Evolutionary conservation across 441 rosid species (phyloP), one percentile per base, ranked within the genome.

Genomic region (Adansonia gregorii): DNA sequence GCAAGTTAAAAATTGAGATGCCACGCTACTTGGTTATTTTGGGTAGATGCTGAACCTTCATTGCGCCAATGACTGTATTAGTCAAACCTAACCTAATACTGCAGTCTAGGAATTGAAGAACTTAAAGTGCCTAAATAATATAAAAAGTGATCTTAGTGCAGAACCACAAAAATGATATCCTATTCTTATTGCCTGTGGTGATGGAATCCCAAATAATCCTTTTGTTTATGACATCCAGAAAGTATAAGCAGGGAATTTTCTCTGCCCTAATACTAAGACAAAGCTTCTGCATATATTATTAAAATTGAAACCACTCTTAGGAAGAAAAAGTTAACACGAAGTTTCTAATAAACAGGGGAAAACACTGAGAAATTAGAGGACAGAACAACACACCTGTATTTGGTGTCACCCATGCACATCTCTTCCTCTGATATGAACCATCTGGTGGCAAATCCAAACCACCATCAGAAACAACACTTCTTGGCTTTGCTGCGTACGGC

Each of bases 391-490:
- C 73, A 92, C 98, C 98, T n/a, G 97, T 85, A 80, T 82, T 92
- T 67, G 95, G 90, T 3, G 97, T 94, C 80, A 94, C 94, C 98
- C 98, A 94, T 7, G 95, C 90, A 79, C 98, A 94, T 67, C 85
- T 87, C 85, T 92, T 94, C 85, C 89, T 89, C 78, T 81, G 67
- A 77, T 74, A 85, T 72, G 89, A 78, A 81, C 90, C 89, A 82
- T 61, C 81, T 19, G 89, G 88, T 3, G 91, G 90, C 77, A 93
- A 92, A 77, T 90, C 94, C 83, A 88, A 87, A 67, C 92, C 85
- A 45, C 94, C 90, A 77, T 90, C 98, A 77, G 97, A 91, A 86
- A 79, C 89, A 63, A 88, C 91, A 80, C 92, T 91, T 84, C 91
- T 90, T 0, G 95, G 87, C 88, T 86, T 91, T 2, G 89, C 88